phyloP scores from a whole-genome alignment of 257 asterid genomes.

The Pogostemon cablin region DNA sequence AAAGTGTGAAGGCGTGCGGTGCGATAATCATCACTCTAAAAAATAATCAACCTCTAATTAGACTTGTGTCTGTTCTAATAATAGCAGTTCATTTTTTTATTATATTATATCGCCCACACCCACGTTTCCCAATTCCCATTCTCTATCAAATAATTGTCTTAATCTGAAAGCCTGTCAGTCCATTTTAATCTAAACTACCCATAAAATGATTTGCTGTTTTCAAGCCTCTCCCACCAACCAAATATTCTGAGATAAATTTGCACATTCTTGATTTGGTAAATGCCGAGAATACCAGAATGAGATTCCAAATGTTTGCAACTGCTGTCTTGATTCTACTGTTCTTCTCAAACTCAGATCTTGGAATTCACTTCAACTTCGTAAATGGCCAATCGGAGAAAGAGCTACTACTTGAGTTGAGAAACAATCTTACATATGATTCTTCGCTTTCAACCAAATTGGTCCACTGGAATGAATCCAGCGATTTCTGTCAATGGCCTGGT shows the following conservation, averaged over 20 bases:
- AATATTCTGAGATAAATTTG: not conserved
- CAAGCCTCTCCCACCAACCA: not conserved
- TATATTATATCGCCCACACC: not conserved
- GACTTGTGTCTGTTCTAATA: not conserved
- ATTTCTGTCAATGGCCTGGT: slow-evolving; percentile 61
- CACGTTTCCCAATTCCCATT: not conserved
- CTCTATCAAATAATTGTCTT: not conserved
- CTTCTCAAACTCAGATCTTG: not conserved
- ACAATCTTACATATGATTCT: slow-evolving; percentile 50
- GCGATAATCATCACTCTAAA: no score
- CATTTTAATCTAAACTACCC: not conserved
- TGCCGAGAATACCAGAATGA: slow-evolving; percentile 28
- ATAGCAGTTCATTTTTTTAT: not conserved
- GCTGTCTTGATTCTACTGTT: slow-evolving; percentile 25
- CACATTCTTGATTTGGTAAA: not conserved
- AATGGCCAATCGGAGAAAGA: slow-evolving; percentile 47
- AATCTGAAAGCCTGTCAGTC: not conserved
- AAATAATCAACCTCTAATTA: not conserved
- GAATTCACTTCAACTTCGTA: slow-evolving; percentile 2
- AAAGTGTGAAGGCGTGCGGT: no score
- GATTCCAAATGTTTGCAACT: slow-evolving; percentile 22
- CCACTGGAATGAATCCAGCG: slow-evolving; percentile 46
- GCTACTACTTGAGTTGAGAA: slow-evolving; percentile 46
- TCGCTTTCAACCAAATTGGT: slow-evolving; percentile 52
- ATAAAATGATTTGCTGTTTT: not conserved